Base-by-base conservation (phyloP, 2,329 filamentous ascomycete genomes). In the Colletotrichum musae region DNA sequence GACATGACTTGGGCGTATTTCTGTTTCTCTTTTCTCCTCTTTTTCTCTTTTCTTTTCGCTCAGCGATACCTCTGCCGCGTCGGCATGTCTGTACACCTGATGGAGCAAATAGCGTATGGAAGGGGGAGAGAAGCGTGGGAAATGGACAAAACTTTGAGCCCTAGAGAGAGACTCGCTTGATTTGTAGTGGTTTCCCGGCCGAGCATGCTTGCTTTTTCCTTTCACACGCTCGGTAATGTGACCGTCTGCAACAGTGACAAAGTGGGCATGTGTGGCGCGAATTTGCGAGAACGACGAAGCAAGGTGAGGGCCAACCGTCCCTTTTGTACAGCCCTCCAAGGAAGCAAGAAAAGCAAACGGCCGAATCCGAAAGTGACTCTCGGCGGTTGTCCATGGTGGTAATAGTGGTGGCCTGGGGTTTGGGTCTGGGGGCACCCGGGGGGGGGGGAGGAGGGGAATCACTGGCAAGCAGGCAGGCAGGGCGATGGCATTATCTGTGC, bases 401-500 rank as follows among this genome's bases (percentile, higher is more conserved):
- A 36, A 10, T 36, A 36, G 32, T n/a, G 41, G 41, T 43, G 41
- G 41, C 41, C 41, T 43, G 41, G 32, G 32, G 41, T 43, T 43
- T 15, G 41, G 41, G 41, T 15, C 48, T 28, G 10, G 28, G 15
- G 9, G 36, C n/a, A 36, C 39, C 28, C 41, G n/a, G n/a, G 41
- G 51, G 51, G 21, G 21, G 2, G 3, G 21, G 21, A 21, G 21
- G 21, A 21, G 21, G 21, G 50, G 45, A 45, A 52, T 58, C 16
- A 52, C 28, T 39, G 45, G n/a, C n/a, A n/a, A n/a, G n/a, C n/a
- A n/a, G n/a, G n/a, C n/a, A n/a, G n/a, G n/a, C n/a, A 6, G 13
- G 43, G 58, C 15, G 56, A 58, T 70, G 68, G 68, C 64, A 70
- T 70, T 67, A 70, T 68, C 64, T 53, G 64, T 62, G n/a, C 39